Base-by-base conservation (phyloP, 192 early-diverging fungal genomes). In the Coemansia sp. region DNA sequence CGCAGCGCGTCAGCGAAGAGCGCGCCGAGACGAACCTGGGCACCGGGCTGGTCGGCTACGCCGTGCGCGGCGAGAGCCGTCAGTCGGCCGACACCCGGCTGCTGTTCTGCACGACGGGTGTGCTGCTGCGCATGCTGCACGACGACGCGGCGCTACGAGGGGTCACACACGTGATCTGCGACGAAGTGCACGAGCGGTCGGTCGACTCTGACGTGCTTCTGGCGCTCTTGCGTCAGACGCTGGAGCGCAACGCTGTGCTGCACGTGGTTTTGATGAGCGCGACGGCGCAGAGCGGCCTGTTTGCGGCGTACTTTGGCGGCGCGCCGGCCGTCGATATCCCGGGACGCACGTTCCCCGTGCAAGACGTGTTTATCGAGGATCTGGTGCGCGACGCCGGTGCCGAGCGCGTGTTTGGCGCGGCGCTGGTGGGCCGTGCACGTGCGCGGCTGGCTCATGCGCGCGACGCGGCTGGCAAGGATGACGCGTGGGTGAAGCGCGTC, bases 221-320 rank as follows among this genome's bases (percentile, higher is more conserved):
- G 40, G 88, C 87, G 42, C 78, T 96, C 33, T 71, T 94, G 18
- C 80, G 85, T 9, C 75, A 84, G 46, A 72, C 89, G 22, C 24
- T 93, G 4, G 54, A 49, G 15, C 77, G 86, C 13, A 77, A 80
- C 40, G 15, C 6, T 3, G 52, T 53, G 0, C 60, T 96, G 10
- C 79, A 82, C 30, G 71, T 96, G 10, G 86, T 96, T 24, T 80
- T 96, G 57, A 96, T 96, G 94, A 92, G 90, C 48, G 94, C 94
- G 40, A 94, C 92, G 0, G 85, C 90, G 56, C 91, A 95, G 66
- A 85, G 88, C 54, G 79, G 86, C 15, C 67, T 86, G 25, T 95
- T 95, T 67, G 81, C 85, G 0, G 56, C 62, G 5, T 96, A 95
- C 61, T 96, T 96, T 69, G 85, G 84, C 21, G 23, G 56, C 42